These are phyloP conservation scores for Rutstroemia sp. DNA, from an alignment of 2,329 filamentous ascomycete species.

Conservation along the genomic window DNA sequence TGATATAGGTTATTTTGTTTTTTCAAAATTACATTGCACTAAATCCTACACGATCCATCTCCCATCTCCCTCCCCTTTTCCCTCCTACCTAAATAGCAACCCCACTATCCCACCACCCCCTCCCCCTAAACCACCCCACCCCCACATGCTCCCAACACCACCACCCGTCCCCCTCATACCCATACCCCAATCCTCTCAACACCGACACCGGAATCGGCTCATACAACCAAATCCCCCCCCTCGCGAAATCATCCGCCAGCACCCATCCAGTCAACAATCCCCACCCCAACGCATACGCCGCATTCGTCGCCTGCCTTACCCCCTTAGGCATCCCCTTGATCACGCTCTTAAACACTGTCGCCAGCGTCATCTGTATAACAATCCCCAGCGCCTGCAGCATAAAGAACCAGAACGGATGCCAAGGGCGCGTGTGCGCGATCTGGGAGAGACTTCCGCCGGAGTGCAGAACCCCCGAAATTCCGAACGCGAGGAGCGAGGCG, in stretches of 20 bases:
- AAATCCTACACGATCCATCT: too few species aligned
- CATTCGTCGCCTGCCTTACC: conserved; percentile 48
- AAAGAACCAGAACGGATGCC: conserved; percentile 62
- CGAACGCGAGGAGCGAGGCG: conserved; percentile 48
- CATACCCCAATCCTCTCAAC: conserved; percentile 59
- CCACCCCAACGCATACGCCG: conserved; percentile 58
- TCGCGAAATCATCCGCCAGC: conserved; percentile 70
- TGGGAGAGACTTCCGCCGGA: conserved; percentile 60
- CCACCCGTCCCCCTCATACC: conserved; percentile 51
- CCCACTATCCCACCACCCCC: background rate
- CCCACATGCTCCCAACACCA: conserved; percentile 57
- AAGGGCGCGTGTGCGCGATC: conserved; percentile 44
- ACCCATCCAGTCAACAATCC: conserved; percentile 56
- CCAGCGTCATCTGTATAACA: conserved; percentile 44
- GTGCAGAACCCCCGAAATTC: conserved; percentile 62
- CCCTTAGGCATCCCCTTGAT: conserved; percentile 36
- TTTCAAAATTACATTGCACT: too few species aligned
- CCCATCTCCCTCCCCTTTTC: background rate
- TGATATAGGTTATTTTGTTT: too few species aligned
- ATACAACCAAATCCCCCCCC: conserved; percentile 67
- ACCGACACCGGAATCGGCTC: conserved; percentile 75
- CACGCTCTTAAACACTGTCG: conserved; percentile 27
- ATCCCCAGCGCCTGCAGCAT: conserved; percentile 60
- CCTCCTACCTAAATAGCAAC: background rate
- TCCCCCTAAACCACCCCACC: conserved; percentile 25